phyloP scores from a whole-genome alignment of 495 filamentous ascomycete genomes.

The Cairneyella variabilis region DNA sequence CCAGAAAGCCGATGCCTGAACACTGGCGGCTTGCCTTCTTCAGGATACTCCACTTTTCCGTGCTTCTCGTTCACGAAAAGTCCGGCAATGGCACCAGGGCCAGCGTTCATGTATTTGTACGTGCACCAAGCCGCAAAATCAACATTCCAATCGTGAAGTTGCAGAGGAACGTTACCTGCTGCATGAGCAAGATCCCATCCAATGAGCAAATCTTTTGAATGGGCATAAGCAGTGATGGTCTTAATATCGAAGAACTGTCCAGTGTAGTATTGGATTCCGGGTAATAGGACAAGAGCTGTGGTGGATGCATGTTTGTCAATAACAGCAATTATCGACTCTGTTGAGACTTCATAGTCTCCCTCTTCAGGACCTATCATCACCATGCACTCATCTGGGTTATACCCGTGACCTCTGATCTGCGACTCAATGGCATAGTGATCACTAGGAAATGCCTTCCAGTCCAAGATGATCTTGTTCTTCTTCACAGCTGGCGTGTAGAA shows the following conservation, averaged over 20 bases:
- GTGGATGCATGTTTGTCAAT: constrained; percentile 75
- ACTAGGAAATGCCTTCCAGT: constrained; percentile 94
- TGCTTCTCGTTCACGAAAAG: constrained; percentile 86
- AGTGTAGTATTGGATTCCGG: constrained; percentile 92
- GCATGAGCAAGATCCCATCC: constrained; percentile 98
- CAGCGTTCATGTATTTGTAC: constrained; percentile 95
- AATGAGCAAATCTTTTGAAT: constrained; percentile 69
- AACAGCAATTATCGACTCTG: constrained; percentile 66
- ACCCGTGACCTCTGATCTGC: constrained; percentile 74
- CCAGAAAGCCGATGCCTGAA: constrained; percentile 52
- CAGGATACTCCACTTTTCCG: constrained; percentile 43
- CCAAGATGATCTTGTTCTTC: constrained; percentile 84
- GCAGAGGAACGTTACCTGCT: constrained; percentile 80
- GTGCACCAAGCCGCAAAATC: constrained; percentile 96
- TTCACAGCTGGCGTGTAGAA: constrained; percentile 77
- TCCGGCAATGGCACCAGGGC: constrained; percentile 85
- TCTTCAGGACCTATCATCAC: constrained; percentile 66
- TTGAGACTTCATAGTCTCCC: constrained; percentile 47
- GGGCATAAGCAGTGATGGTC: constrained; percentile 78
- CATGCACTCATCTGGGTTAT: constrained; percentile 69
- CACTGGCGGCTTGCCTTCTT: constrained; percentile 23
- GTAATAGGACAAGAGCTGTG: constrained; percentile 78
- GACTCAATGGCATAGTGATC: constrained; percentile 91
- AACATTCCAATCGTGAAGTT: constrained; percentile 88
- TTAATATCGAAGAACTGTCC: constrained; percentile 85